Evolutionary conservation across 495 filamentous ascomycete species (phyloP).

Genomic region (Trichoderma gamsii): DNA sequence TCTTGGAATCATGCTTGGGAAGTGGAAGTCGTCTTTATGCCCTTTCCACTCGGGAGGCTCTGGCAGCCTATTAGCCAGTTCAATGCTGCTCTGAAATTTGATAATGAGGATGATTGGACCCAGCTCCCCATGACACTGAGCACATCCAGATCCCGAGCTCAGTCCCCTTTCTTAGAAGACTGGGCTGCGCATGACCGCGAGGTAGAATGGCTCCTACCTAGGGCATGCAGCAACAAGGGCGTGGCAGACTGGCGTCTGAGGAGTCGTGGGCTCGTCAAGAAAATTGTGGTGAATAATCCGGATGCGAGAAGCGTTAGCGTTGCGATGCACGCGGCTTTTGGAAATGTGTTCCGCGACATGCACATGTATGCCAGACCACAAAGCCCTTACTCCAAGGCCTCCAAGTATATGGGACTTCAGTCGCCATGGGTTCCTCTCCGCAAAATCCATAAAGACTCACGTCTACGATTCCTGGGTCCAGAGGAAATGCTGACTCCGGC

Average conservation of each 20-base stretch:
- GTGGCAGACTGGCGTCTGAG: constrained; percentile 54
- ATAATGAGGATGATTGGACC: constrained; percentile 51
- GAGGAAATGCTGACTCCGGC: constrained; percentile 61
- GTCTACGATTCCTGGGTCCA: constrained; percentile 56
- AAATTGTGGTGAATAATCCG: constrained; percentile 47
- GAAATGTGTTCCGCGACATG: constrained; percentile 41
- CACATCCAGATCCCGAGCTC: constrained; percentile 34
- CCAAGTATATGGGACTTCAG: constrained; percentile 44
- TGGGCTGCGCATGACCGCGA: constrained; percentile 41
- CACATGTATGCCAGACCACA: constrained; percentile 2
- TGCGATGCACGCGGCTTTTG: constrained; percentile 54
- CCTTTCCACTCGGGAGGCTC: constrained; percentile 57
- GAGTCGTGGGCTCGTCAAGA: constrained; percentile 61
- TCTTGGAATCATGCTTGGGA: constrained; percentile 56
- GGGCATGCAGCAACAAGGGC: constrained; percentile 50
- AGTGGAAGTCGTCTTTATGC: constrained; percentile 62
- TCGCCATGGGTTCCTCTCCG: constrained; percentile 61
- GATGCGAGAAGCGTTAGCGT: constrained; percentile 56
- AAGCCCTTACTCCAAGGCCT: constrained; percentile 21
- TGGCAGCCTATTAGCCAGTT: constrained; percentile 51
- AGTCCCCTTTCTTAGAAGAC: constrained; percentile 38
- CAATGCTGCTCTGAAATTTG: constrained; percentile 34
- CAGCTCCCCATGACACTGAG: constrained; percentile 45
- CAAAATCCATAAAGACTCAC: constrained; percentile 62
- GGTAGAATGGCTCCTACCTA: constrained; percentile 49